These are phyloP conservation scores for Przewalskia tangutica DNA, from an alignment of 257 asterid genomes.

Conservation along the genomic window DNA sequence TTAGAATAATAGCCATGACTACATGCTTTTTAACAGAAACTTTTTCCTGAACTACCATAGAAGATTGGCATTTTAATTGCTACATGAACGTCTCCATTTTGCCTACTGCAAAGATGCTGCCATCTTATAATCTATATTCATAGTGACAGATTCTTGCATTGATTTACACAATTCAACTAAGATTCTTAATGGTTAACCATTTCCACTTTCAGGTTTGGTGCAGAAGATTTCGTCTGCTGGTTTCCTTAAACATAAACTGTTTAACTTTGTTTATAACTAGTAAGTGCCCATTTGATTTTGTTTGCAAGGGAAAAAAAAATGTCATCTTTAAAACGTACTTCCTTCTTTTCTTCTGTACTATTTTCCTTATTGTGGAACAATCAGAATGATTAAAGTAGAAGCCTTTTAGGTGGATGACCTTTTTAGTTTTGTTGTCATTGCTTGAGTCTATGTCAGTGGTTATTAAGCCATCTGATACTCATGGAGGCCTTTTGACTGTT, in stretches of 20 bases:
- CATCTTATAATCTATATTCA: background rate
- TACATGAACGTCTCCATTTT: background rate
- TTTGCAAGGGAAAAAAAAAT: background rate
- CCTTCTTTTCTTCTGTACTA: background rate
- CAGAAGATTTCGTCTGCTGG: conserved; percentile 62
- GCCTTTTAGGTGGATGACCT: background rate
- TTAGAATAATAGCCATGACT: background rate
- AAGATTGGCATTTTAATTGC: background rate
- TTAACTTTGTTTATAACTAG: conserved; percentile 64
- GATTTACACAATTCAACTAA: background rate
- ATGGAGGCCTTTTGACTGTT: background rate
- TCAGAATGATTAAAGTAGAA: background rate
- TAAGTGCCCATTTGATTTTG: conserved; percentile 20
- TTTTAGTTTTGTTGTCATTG: background rate
- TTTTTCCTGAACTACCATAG: background rate
- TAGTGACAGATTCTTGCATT: background rate
- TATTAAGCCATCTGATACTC: background rate
- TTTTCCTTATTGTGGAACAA: background rate
- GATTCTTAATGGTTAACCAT: background rate
- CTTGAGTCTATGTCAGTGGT: background rate
- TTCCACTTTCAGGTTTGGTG: conserved; percentile 39
- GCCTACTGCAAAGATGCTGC: background rate
- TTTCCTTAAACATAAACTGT: conserved; percentile 38
- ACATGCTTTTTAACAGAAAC: background rate
- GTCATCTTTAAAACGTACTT: background rate